These are phyloP conservation scores for Lolium multiflorum DNA, from an alignment of 176 grass and related monocot genomes.

Conservation along the genomic window DNA sequence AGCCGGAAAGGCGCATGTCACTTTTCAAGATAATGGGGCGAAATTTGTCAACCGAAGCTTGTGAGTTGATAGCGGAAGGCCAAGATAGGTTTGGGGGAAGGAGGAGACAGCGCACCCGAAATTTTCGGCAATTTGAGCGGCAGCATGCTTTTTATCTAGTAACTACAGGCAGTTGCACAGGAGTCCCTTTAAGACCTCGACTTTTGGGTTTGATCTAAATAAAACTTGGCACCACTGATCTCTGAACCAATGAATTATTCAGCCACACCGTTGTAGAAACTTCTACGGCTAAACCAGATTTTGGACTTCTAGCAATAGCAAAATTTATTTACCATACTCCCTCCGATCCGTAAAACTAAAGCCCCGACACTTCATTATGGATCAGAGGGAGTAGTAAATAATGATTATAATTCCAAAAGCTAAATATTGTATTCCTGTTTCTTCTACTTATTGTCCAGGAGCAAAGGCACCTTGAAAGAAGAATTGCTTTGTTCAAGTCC, in stretches of 20 bases:
- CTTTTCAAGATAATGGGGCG: no score
- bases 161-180: background rate
- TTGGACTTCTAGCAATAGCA: background rate
- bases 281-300: background rate
- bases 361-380: no score
- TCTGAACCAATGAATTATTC: background rate
- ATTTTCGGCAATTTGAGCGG: no score
- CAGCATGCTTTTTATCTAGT: background rate
- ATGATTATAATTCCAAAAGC: background rate
- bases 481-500: slow-evolving; percentile 9
- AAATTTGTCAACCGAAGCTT: no score
- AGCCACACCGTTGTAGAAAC: background rate
- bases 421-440: background rate
- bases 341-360: no score
- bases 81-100: no score
- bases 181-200: background rate
- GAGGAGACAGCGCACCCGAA: no score
- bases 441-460: slow-evolving; percentile 25
- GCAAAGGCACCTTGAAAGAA: background rate
- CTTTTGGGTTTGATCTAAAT: background rate
- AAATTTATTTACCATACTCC: background rate
- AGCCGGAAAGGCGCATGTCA: no score
- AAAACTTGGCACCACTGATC: background rate
- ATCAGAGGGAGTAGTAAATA: background rate
- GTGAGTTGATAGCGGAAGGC: no score